phyloP scores from a whole-genome alignment of 2,329 filamentous ascomycete species.

The Sporothrix euskadiensis region DNA sequence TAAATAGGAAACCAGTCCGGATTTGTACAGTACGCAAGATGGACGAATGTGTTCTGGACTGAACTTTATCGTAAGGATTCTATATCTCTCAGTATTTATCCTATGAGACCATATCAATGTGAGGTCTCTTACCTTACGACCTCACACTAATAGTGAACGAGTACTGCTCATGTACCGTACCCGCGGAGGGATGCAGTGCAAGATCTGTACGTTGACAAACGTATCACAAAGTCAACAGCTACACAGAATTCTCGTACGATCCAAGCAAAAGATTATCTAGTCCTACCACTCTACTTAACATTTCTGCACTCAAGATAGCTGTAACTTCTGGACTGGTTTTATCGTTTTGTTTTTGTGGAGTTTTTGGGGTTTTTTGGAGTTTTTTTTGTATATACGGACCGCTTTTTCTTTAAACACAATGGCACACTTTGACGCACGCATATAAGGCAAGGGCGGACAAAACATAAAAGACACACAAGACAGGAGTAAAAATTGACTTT shows the following conservation, averaged over 20 bases:
- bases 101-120: neutral
- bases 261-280: neutral
- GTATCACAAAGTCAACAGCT: neutral
- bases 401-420: neutral
- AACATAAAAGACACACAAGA: neutral
- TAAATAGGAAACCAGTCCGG: neutral
- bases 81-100: neutral
- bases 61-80: neutral
- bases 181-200: neutral
- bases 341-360: neutral
- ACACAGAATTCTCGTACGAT: neutral
- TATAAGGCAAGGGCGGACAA: neutral
- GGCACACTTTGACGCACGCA: neutral
- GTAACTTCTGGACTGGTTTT: neutral
- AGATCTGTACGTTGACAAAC: neutral
- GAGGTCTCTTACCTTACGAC: neutral
- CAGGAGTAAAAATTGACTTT: neutral
- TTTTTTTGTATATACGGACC: slow-evolving; percentile 6
- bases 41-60: neutral
- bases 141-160: neutral
- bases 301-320: neutral
- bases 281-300: neutral
- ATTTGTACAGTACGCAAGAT: neutral
- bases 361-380: neutral
- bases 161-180: neutral